A percentile compares a stretch with the other conserved stretches of the same genome.
Evolutionary conservation across 148 eudicot species (phyloP).

Genomic region (Drosera capensis): DNA sequence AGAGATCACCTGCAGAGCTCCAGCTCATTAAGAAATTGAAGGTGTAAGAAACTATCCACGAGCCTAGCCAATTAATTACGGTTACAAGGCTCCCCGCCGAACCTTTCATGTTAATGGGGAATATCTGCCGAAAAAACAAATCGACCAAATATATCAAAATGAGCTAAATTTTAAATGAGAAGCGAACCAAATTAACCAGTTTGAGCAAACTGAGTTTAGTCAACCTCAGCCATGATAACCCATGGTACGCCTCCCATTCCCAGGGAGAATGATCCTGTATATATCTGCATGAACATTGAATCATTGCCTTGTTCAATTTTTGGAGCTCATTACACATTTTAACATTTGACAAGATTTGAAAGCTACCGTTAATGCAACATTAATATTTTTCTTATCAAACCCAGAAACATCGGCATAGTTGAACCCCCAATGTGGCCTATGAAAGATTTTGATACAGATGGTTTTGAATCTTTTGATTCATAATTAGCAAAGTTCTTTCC

Average conservation of each 20-base stretch:
- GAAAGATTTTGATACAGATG: too few relatives aligned
- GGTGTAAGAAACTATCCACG: conserved; percentile 31
- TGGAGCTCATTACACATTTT: background rate
- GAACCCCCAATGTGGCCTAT: too few relatives aligned
- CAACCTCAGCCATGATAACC: conserved; percentile 96
- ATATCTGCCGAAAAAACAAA: conserved; percentile 16
- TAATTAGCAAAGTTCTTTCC: too few relatives aligned
- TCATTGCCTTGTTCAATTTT: background rate
- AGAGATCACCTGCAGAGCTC: conserved; percentile 16
- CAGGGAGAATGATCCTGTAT: conserved; percentile 53
- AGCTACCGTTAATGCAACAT: background rate
- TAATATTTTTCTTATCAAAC: too few relatives aligned
- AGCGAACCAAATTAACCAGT: too few relatives aligned
- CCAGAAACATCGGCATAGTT: too few relatives aligned
- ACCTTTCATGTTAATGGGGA: conserved; percentile 29
- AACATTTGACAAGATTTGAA: background rate
- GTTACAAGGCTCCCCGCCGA: conserved; percentile 25
- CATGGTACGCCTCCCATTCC: too few relatives aligned
- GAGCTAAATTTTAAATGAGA: too few relatives aligned
- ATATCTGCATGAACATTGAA: conserved; percentile 29
- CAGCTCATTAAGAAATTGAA: conserved; percentile 28
- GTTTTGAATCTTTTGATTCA: too few relatives aligned
- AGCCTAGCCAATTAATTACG: conserved; percentile 24
- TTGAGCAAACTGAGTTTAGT: conserved; percentile 1
- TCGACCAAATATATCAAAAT: background rate